phyloP scores from a whole-genome alignment of 148 eudicot genomes.

The Persicaria tinctoria region DNA sequence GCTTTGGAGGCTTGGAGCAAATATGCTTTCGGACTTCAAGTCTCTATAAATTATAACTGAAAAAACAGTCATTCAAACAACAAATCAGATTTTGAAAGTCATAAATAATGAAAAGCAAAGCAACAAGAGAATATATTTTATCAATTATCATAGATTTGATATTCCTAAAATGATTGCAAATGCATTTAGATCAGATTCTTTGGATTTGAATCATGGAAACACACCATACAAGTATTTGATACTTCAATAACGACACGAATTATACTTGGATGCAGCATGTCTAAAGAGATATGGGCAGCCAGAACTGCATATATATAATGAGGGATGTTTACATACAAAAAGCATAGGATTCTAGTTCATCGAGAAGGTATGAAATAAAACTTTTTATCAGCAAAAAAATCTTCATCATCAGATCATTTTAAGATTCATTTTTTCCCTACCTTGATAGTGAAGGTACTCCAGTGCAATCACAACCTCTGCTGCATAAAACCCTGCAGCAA shows the following conservation, averaged over 20 bases:
- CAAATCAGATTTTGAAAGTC: not conserved
- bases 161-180: not conserved
- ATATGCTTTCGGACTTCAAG: constrained; percentile 87
- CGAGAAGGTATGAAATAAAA: not conserved
- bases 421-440: constrained; percentile 26
- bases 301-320: not conserved
- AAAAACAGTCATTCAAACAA: not conserved
- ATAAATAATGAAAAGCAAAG: not conserved
- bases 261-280: not conserved
- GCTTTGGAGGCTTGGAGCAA: constrained; percentile 39
- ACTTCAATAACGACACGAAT: not conserved
- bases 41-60: constrained; percentile 91
- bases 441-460: constrained; percentile 99
- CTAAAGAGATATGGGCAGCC: not conserved
- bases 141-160: not conserved
- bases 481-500: constrained; percentile 66
- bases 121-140: not conserved
- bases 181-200: not conserved
- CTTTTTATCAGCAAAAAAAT: not conserved
- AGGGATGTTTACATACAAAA: not conserved
- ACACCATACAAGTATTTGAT: not conserved
- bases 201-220: not conserved
- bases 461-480: constrained; percentile 87
- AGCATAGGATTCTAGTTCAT: not conserved
- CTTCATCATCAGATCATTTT: not conserved